Base-by-base conservation (phyloP, 495 filamentous ascomycete genomes). In the Cercophora samala region DNA sequence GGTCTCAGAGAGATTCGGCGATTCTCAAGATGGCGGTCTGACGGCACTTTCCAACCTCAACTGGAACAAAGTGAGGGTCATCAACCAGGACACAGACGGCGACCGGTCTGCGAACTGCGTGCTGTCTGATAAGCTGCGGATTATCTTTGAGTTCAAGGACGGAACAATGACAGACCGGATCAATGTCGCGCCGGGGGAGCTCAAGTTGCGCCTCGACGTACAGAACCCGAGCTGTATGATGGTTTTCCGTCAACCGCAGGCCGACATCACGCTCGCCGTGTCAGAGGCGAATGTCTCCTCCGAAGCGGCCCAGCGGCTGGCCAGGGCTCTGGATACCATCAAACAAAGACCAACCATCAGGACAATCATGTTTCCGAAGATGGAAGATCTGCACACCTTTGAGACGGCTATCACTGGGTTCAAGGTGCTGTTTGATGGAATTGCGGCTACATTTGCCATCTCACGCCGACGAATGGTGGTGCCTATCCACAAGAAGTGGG, bases 401-500 rank as follows among this genome's bases (percentile, higher is more conserved):
- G 86, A 96, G 75, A 79, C 78, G 19, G 87, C 91, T 18, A 77
- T 96, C 52, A 96, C 92, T 1, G 91, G 92, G 1, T 95, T 89
- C 77, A 74, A 77, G 22, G 89, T 94, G 2, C 79, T 90, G 3
- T 96, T 88, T 68, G 92, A 96, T 71, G 87, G 88, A 46, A 77
- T 89, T 55, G 92, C 90, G 11, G 79, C 85, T 0, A 88, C 84
- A 4, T 92, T 96, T 70, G 85, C 88, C 66, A 95, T 96, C 64
- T 88, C 92, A 2, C 90, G 92, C n/a, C 86, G 91, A 55, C 86
- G 91, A 66, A 92, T 90, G 85, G 89, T 95, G 23, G 90, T 94
- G n/a, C 91, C 91, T 0, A 91, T 94, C 60, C 88, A 93, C 77
- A 96, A 96, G 79, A 93, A 91, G 74, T 94, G 91, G 91, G 91